These are phyloP conservation scores for Fusarium devonianum DNA, from an alignment of 2,329 filamentous ascomycete species.

Conservation along the genomic window DNA sequence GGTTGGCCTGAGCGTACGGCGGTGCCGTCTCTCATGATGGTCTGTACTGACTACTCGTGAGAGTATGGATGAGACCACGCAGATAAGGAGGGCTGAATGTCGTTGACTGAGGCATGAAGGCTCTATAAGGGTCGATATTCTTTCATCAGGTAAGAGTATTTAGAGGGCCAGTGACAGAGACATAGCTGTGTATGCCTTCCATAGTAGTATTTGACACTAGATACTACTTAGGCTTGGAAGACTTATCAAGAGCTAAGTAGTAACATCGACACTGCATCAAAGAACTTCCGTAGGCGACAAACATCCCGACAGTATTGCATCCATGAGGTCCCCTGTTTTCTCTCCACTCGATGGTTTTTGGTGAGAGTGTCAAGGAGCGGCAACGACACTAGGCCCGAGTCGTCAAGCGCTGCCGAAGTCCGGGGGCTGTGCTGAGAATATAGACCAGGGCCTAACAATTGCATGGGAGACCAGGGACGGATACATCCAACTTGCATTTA, in stretches of 20 bases:
- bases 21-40: conserved; percentile 3
- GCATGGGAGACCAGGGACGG: neutral
- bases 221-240: no score
- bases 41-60: no score
- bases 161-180: no score
- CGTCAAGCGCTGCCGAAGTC: neutral
- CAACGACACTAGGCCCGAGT: conserved; percentile 2
- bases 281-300: no score
- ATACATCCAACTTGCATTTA: conserved; percentile 2
- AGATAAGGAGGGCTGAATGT: conserved; percentile 1
- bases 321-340: neutral
- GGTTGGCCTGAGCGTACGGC: no score
- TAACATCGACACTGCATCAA: no score
- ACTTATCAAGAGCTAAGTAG: no score
- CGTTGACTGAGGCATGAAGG: no score
- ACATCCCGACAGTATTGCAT: neutral
- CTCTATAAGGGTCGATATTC: no score
- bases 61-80: conserved; percentile 15
- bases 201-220: no score
- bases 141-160: no score
- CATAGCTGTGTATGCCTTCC: no score
- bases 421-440: conserved; percentile 6
- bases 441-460: neutral
- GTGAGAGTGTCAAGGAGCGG: conserved; percentile 1
- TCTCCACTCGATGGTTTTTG: neutral